Evolutionary conservation across 2,329 filamentous ascomycete species (phyloP).

Genomic region (Diaporthe sp.): DNA sequence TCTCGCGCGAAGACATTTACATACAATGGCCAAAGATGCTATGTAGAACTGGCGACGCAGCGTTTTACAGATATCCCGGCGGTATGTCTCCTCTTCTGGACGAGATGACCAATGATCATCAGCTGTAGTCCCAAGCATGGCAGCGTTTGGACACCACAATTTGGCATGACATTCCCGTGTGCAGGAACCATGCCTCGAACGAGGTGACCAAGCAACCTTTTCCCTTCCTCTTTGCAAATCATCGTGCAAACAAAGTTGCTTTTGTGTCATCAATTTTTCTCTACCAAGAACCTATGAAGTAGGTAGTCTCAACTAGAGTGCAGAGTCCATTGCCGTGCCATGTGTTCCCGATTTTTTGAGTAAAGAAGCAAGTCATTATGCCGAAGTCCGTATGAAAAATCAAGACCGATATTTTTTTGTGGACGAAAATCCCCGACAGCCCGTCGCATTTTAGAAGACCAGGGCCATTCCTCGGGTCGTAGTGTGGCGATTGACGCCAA

Average conservation of each 20-base stretch:
- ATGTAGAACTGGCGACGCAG: background rate
- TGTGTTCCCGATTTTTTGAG: conserved; percentile 36
- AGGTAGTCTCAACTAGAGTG: conserved; percentile 33
- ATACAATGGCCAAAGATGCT: background rate
- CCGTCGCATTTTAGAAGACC: conserved; percentile 25
- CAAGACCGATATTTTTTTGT: conserved; percentile 36
- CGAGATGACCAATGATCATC: too few species aligned
- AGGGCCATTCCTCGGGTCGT: conserved; percentile 29
- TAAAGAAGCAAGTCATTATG: conserved; percentile 36
- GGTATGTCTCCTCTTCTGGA: background rate
- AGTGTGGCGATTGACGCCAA: conserved; percentile 27
- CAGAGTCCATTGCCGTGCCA: conserved; percentile 35
- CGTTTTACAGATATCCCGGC: background rate
- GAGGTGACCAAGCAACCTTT: background rate
- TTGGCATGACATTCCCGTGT: too few species aligned
- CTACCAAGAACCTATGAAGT: conserved; percentile 17
- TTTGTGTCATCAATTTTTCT: conserved; percentile 36
- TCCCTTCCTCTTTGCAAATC: background rate
- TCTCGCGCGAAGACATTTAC: background rate
- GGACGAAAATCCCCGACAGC: conserved; percentile 27
- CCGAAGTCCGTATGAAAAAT: conserved; percentile 35
- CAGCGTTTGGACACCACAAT: too few species aligned
- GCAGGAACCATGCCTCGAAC: too few species aligned
- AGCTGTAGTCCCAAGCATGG: too few species aligned
- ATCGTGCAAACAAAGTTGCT: conserved; percentile 15